Evolutionary conservation across 345 rosid genomes (phyloP), one percentile per base, ranked within the genome.

Genomic region (Moringa oleifera): DNA sequence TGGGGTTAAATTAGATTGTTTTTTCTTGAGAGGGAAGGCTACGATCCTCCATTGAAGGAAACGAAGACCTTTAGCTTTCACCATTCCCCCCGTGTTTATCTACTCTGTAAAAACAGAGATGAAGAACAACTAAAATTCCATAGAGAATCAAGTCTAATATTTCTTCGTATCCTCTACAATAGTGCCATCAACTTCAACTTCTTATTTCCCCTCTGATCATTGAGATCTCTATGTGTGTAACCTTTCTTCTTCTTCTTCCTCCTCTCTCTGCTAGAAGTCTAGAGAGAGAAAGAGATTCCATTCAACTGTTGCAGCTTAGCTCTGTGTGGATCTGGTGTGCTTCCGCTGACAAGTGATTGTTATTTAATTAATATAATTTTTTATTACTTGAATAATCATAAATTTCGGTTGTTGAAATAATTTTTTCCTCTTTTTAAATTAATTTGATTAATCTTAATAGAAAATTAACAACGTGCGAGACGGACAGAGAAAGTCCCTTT

Each of bases 241-340:
- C 47, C 12, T 11, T 28, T n/a, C n/a, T 8, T 28, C 5, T 28
- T 2, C 5, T 28, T 28, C 8, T 8, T 28, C 33, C 8, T 28
- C 8, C 20, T 63, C 66, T 49, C 25, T 24, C 23, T 18, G 18
- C 19, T 24, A 13, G 11, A 41, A 23, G 19, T 53, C 20, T 54
- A 50, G 69, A 60, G 62, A 67, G 66, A 75, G 68, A 56, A 18
- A 51, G 72, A 77, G 87, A 80, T 74, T 77, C 81, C 81, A 57
- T 73, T 85, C 85, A 75, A 73, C 77, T 62, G 74, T 63, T 74
- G 77, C 75, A 68, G 77, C 69, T 59, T 73, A 70, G 72, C 67
- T 54, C 59, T 57, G 69, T 65, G 67, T 72, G 70, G 86, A 80
- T 85, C 87, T 80, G 81, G 64, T 67, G 75, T 70, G 71, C 63